Conservation (phyloP, 306 rosid species). For the Crotalaria pallida region DNA sequence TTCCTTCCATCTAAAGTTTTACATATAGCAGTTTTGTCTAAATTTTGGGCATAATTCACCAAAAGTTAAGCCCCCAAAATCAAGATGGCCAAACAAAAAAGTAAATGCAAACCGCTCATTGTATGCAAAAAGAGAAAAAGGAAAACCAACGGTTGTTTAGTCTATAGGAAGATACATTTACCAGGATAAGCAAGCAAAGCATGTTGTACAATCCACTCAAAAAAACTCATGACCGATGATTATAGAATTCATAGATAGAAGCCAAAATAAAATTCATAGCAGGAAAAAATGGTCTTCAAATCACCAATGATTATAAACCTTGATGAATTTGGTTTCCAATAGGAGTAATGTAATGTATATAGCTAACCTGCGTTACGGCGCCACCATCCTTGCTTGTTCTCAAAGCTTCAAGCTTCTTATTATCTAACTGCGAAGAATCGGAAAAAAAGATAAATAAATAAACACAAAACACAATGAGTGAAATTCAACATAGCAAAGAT, state of each 20-base stretch:
- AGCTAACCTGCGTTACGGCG: slow-evolving; percentile 73
- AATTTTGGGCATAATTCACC: not conserved
- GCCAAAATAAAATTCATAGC: not conserved
- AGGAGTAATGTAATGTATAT: too few species aligned
- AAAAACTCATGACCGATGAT: not conserved
- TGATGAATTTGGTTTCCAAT: not conserved
- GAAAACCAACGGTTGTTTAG: too few species aligned
- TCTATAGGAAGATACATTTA: too few species aligned
- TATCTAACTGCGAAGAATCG: slow-evolving; percentile 56
- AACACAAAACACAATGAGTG: not conserved
- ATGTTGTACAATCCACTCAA: too few species aligned
- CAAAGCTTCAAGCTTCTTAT: slow-evolving; percentile 74
- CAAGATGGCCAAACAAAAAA: not conserved
- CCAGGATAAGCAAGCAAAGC: too few species aligned
- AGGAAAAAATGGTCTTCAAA: not conserved
- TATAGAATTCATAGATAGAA: not conserved
- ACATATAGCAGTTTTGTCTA: not conserved
- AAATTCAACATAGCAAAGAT: slow-evolving; percentile 4
- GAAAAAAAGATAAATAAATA: not conserved
- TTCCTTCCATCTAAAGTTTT: not conserved
- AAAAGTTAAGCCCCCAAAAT: not conserved
- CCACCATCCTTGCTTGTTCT: slow-evolving; percentile 61
- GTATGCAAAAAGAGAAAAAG: too few species aligned
- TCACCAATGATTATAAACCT: not conserved
- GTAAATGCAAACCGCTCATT: too few species aligned